Percentiles rank a stretch among this genome's conserved stretches.
Conservation (phyloP, 176 grass and related monocot genomes). For the Pharus latifolius region DNA sequence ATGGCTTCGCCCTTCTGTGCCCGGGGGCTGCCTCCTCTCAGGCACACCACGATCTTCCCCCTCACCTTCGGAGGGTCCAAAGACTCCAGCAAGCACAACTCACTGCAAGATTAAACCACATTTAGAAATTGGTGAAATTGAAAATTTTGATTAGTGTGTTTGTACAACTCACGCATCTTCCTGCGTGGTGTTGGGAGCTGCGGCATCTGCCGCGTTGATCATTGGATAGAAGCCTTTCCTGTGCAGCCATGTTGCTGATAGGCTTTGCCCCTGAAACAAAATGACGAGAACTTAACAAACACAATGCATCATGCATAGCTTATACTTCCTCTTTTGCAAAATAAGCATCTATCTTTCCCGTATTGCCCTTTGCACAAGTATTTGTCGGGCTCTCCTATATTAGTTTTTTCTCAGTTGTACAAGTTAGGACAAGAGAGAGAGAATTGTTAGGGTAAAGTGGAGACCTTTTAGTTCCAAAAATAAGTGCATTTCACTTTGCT, state of each 20-base stretch:
- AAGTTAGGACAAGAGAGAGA: too few species aligned
- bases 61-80: slow-evolving; percentile 40
- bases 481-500: too few species aligned
- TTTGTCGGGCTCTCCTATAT: too few species aligned
- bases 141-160: not conserved
- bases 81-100: slow-evolving; percentile 24
- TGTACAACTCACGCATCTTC: slow-evolving; percentile 27
- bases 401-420: too few species aligned
- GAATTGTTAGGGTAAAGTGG: too few species aligned
- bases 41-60: slow-evolving; percentile 59
- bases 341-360: too few species aligned
- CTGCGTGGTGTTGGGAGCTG: not conserved
- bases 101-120: slow-evolving; percentile 15
- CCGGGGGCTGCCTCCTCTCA: slow-evolving; percentile 15
- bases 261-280: slow-evolving; percentile 39
- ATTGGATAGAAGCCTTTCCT: slow-evolving; percentile 31
- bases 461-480: too few species aligned
- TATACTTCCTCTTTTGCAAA: too few species aligned
- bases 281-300: not conserved
- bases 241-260: slow-evolving; percentile 36
- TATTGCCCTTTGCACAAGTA: too few species aligned
- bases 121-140: not conserved
- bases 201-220: slow-evolving; percentile 28
- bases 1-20: slow-evolving; percentile 46
- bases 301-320: not conserved